Evolutionary conservation across 2,329 filamentous ascomycete genomes (phyloP).

Genomic region (Nothopassalora personata): DNA sequence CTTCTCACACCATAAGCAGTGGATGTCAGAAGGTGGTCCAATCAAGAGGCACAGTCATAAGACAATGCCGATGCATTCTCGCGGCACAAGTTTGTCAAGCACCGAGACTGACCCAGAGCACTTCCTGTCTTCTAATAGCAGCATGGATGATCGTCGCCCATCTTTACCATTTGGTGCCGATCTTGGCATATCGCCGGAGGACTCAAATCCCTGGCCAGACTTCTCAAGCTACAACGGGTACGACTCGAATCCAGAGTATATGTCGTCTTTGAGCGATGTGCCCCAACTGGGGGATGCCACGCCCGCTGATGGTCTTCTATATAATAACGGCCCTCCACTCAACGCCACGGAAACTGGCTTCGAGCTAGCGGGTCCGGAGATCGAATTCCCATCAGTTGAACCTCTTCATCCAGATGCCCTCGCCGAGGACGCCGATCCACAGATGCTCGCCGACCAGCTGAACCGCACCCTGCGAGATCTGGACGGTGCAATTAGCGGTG

Average conservation of each 20-base stretch:
- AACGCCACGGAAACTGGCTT: constrained; percentile 17
- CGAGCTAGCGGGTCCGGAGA: constrained; percentile 14
- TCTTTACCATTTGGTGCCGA: constrained; percentile 1
- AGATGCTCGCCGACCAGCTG: constrained; percentile 28
- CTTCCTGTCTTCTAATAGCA: background rate
- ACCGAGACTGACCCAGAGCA: constrained; percentile 28
- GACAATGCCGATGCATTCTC: constrained; percentile 29
- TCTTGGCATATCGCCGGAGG: constrained; percentile 1
- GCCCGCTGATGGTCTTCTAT: constrained; percentile 4
- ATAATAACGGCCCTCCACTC: constrained; percentile 13
- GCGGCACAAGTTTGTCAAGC: constrained; percentile 30
- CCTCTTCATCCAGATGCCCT: constrained; percentile 30
- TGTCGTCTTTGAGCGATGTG: constrained; percentile 5
- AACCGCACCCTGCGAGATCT: constrained; percentile 27
- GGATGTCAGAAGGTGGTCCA: constrained; percentile 31
- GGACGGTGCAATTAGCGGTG: constrained; percentile 12
- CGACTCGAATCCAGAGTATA: constrained; percentile 12
- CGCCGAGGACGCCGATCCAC: constrained; percentile 27
- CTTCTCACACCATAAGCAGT: constrained; percentile 34
- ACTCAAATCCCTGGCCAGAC: constrained; percentile 17
- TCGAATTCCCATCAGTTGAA: constrained; percentile 27
- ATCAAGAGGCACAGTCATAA: constrained; percentile 26
- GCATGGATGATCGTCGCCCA: background rate
- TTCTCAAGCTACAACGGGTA: constrained; percentile 17
- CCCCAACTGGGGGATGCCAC: constrained; percentile 16